Percentiles rank a stretch among this genome's conserved stretches.
These are phyloP conservation scores for Neofusicoccum umdonicola DNA, from an alignment of 2,329 filamentous ascomycete species.

Conservation along the genomic window DNA sequence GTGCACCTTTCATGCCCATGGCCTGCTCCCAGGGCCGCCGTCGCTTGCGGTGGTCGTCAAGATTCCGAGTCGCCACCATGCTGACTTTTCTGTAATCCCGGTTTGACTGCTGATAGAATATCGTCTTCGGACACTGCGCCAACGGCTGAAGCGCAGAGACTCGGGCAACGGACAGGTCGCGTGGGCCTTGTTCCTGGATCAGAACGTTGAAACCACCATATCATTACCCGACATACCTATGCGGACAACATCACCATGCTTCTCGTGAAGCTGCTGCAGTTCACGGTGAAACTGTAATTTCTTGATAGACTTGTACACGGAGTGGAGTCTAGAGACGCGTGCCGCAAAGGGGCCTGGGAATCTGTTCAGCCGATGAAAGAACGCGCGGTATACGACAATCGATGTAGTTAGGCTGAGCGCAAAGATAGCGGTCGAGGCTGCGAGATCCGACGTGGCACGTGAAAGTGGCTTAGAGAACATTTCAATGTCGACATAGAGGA, in stretches of 20 bases:
- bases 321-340: constrained; percentile 25
- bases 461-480: not conserved
- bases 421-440: not conserved
- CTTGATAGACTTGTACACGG: not conserved
- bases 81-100: constrained; percentile 15
- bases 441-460: not conserved
- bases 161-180: not conserved
- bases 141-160: not conserved
- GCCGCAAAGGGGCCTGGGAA: constrained; percentile 37
- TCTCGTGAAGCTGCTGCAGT: not conserved
- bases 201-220: no score
- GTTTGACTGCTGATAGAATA: not conserved
- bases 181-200: not conserved
- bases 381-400: constrained; percentile 28
- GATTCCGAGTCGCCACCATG: constrained; percentile 28
- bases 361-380: constrained; percentile 33
- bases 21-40: constrained; percentile 34
- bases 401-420: not conserved
- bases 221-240: not conserved
- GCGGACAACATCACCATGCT: not conserved
- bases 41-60: constrained; percentile 29
- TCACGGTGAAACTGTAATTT: not conserved
- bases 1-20: constrained; percentile 27
- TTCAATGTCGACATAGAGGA: not conserved
- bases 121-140: not conserved